These are phyloP conservation scores for Kazachstania bromeliacearum DNA, from an alignment of 805 yeast genomes.

Conservation along the genomic window DNA sequence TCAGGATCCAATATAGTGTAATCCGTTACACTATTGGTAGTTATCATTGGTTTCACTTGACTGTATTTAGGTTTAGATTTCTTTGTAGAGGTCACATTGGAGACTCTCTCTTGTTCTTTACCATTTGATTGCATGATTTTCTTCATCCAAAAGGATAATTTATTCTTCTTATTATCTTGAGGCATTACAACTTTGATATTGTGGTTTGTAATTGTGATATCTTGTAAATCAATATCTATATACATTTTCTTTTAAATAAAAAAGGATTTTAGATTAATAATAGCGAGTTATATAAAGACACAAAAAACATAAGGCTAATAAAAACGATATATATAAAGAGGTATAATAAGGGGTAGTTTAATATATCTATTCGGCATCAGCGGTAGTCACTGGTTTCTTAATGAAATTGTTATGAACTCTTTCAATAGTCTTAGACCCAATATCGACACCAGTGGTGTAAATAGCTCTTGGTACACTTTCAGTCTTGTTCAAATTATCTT, in stretches of 20 bases:
- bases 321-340: background rate
- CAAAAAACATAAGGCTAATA: background rate
- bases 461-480: slow-evolving; percentile 28
- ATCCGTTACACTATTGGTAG: no score
- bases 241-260: no score
- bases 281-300: no score
- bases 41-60: no score
- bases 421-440: slow-evolving; percentile 21
- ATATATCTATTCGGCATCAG: slow-evolving; percentile 1
- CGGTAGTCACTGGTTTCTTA: no score
- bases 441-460: slow-evolving; percentile 25
- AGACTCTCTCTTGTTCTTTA: background rate
- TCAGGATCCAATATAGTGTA: no score
- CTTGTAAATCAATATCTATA: no score
- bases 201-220: no score
- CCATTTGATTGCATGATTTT: slow-evolving; percentile 22
- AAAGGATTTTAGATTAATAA: no score
- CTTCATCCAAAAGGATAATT: slow-evolving; percentile 27
- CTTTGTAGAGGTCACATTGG: background rate
- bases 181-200: no score
- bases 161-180: slow-evolving; percentile 20
- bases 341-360: background rate
- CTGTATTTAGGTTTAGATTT: background rate
- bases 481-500: slow-evolving; percentile 19
- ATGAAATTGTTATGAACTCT: no score